Evolutionary conservation across 495 filamentous ascomycete species (phyloP).

Genomic region (Penicillium desertorum): DNA sequence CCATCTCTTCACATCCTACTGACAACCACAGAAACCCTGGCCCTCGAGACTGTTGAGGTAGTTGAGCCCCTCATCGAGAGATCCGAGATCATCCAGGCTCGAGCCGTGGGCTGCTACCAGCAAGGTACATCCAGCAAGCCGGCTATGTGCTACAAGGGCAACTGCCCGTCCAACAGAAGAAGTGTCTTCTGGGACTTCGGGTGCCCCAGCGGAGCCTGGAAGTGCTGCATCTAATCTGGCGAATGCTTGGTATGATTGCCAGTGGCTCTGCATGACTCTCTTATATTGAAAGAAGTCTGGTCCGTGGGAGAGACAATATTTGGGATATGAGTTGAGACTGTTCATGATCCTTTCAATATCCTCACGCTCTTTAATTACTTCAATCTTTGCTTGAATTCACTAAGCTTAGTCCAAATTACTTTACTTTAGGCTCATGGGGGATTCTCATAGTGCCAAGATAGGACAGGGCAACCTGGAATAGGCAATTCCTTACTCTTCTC

Average conservation of each 20-base stretch:
- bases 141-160: conserved; percentile 3
- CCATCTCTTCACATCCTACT: not conserved
- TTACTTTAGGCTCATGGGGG: not conserved
- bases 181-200: conserved; percentile 4
- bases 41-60: not conserved
- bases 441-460: too few species aligned
- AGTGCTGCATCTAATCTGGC: not conserved
- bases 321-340: not conserved
- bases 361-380: not conserved
- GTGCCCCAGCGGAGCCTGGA: not conserved
- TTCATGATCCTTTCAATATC: not conserved
- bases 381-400: not conserved
- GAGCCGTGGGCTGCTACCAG: not conserved
- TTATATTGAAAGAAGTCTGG: too few species aligned
- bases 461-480: not conserved
- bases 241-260: not conserved
- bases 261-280: not conserved
- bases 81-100: not conserved
- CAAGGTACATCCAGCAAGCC: not conserved
- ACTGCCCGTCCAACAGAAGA: not conserved
- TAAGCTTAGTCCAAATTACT: not conserved
- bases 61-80: not conserved
- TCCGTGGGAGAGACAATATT: not conserved
- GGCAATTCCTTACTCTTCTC: not conserved
- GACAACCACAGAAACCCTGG: not conserved